Conservation (phyloP, 495 filamentous ascomycete species). For the Lophium mytilinum region DNA sequence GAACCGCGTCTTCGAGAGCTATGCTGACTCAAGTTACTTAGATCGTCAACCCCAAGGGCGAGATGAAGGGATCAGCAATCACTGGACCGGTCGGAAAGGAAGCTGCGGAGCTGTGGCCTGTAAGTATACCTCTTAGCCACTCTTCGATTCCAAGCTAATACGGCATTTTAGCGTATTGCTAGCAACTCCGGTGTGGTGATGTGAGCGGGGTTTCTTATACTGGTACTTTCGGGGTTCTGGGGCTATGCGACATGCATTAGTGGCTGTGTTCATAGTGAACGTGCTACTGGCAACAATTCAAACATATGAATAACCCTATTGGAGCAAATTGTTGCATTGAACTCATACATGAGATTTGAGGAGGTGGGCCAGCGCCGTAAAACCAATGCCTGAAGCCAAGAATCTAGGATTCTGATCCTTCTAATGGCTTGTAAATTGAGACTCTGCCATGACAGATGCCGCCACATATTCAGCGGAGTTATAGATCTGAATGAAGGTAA, state of each 20-base stretch:
- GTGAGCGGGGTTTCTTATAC: slow-evolving; percentile 51
- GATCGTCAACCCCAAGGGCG: slow-evolving; percentile 99
- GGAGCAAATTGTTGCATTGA: too few species aligned
- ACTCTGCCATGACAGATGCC: too few species aligned
- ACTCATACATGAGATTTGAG: too few species aligned
- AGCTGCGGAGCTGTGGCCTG: slow-evolving; percentile 98
- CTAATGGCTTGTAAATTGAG: too few species aligned
- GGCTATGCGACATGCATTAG: neutral
- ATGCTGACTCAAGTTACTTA: slow-evolving; percentile 31
- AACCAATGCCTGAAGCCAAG: too few species aligned
- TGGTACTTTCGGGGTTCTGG: slow-evolving; percentile 8
- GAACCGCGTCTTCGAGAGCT: neutral
- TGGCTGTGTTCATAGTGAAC: neutral
- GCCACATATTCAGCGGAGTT: too few species aligned
- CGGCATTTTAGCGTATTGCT: slow-evolving; percentile 73
- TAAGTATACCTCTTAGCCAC: slow-evolving; percentile 40
- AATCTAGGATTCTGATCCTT: too few species aligned
- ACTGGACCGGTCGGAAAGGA: slow-evolving; percentile 99
- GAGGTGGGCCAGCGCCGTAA: too few species aligned
- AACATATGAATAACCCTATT: neutral
- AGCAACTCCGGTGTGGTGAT: slow-evolving; percentile 99
- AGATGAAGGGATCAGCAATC: slow-evolving; percentile 99
- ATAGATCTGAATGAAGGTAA: too few species aligned
- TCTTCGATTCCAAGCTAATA: slow-evolving; percentile 3
- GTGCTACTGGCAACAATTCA: neutral